Base-by-base conservation (phyloP, 257 asterid species). In the Catharanthus roseus region DNA sequence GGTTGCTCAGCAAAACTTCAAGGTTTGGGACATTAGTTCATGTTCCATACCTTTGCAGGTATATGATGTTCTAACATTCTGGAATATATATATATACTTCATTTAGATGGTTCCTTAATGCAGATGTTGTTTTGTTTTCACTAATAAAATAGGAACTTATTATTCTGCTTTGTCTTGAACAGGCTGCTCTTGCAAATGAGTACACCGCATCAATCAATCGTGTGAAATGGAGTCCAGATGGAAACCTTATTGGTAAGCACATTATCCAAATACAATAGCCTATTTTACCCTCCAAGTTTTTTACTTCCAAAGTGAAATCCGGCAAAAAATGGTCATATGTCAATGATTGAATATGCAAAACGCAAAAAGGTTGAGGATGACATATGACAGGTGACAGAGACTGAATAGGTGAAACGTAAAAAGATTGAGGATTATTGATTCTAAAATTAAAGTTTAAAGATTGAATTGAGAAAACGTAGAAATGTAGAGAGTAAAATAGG, bases 171-270 rank as follows among this genome's bases (percentile, higher is more conserved):
- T 62, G 73, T 69, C 68, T 49, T 69, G 73, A 79, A 67, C 62
- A 88, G 96, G 88, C 86, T 70, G 78, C 85, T 75, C 65, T 89
- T 72, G 86, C 86, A 9, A 80, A 79, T 71, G 89, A 86, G 69
- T 80, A 79, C 73, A 78, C 84, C 75, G 86, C 85, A 73, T 82
- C 92, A 9, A 88, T 89, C 69, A 89, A 86, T 70, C 86, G 89
- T 45, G 90, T 86, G 80, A 77, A 66, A 54, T 87, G 95, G 95
- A 87, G 90, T 80, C 83, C 91, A 33, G 87, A 86, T 54, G 93
- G 95, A 68, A 62, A 26, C 77, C 72, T 81, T 75, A 72, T 87
- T 54, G 91, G 91, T 89, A 80, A 53, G 80, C n/a, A n/a, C n/a
- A n/a, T n/a, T 76, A 36, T 11, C 26, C 31, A 23, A 45, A 29